Base-by-base conservation (phyloP, 345 rosid genomes). In the Aurinia saxatilis region DNA sequence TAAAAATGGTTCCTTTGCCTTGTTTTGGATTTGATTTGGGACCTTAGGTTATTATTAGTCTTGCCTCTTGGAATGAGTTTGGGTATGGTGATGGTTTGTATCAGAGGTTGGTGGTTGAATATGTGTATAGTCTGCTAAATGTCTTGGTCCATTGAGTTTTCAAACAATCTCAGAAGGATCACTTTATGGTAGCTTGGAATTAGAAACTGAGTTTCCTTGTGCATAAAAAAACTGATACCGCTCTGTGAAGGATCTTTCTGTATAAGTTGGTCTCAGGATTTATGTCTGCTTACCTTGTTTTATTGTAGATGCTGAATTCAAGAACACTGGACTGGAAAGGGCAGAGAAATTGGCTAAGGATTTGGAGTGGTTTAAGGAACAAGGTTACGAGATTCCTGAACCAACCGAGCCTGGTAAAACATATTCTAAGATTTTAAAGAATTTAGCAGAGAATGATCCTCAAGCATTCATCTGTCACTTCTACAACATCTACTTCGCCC, bases 381-480 rank as follows among this genome's bases (percentile, higher is more conserved):
- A 90, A 72, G 99, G 99, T 25, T 78, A 87, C 57, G 44, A 70
- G 70, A 84, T 87, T 73, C 98, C 96, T 3, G 81, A 84, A 68
- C 91, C 97, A 61, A 87, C 87, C 50, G 78, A 82, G 55, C 87
- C 91, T 13, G 99, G 99, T 46, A 45, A 54, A 53, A 66, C 77
- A 17, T 93, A 89, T 66, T 74, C 91, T 4, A 67, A 74, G 58
- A 55, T 70, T 77, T 83, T 93, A 55, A 77, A 80, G 70, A 82
- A 87, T 35, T 58, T 87, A 60, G 79, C 97, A 0, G 87, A 83
- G 60, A 89, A 81, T 50, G 97, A 93, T 79, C 97, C 97, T 73
- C 99, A 80, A 68, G 95, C 95, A 36, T 93, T 93, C 63, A 81
- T 93, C 52, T 93, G 99, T 72, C 96, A 93, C 80, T 93, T 93